phyloP scores from a whole-genome alignment of 495 filamentous ascomycete species.

The Penicillium dipodomyicola region DNA sequence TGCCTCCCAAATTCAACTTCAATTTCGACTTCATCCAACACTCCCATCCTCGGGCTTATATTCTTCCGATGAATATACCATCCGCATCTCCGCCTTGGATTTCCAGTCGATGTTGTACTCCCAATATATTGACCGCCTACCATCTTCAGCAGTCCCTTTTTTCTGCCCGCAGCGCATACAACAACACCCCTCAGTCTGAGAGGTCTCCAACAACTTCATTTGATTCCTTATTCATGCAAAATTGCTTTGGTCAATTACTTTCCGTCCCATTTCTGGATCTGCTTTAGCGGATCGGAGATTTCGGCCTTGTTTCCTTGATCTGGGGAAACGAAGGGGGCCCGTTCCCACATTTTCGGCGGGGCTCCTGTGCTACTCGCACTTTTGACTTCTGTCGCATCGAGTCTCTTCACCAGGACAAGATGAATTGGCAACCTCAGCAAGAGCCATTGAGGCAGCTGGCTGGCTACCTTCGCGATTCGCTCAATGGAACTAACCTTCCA shows the following conservation, averaged over 20 bases:
- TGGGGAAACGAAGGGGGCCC: slow-evolving; percentile 26
- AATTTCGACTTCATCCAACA: background rate
- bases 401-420: slow-evolving; percentile 37
- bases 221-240: slow-evolving; percentile 1
- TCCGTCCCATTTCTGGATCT: background rate
- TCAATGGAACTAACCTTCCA: slow-evolving; percentile 70
- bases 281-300: slow-evolving; percentile 1
- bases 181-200: slow-evolving; percentile 11
- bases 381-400: slow-evolving; percentile 25
- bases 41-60: background rate
- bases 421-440: slow-evolving; percentile 91
- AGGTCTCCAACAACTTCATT: background rate
- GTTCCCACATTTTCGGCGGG: slow-evolving; percentile 36
- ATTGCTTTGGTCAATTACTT: slow-evolving; percentile 7
- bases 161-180: slow-evolving; percentile 8
- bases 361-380: slow-evolving; percentile 32
- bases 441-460: slow-evolving; percentile 86
- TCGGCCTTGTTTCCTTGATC: slow-evolving; percentile 15
- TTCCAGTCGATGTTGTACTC: background rate
- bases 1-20: background rate
- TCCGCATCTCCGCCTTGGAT: background rate
- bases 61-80: background rate
- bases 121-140: slow-evolving; percentile 1
- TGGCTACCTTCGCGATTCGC: slow-evolving; percentile 83
- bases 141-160: background rate